Percentiles rank a stretch among this genome's conserved stretches.
These are phyloP conservation scores for Casuarina equisetifolia DNA, from an alignment of 306 rosid species.

Conservation along the genomic window DNA sequence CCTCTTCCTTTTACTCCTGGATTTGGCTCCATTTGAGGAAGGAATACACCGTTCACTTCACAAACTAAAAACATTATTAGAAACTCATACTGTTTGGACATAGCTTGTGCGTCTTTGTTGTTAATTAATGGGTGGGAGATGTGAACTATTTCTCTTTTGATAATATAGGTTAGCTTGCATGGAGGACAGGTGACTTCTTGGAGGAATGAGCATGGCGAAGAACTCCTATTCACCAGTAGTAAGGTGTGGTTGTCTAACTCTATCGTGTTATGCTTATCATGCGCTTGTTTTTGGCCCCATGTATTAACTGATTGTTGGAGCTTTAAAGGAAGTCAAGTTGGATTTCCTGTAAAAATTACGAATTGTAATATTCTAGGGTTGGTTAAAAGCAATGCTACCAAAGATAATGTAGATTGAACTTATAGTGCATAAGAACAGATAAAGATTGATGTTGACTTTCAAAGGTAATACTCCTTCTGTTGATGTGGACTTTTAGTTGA, in stretches of 20 bases:
- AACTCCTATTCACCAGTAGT: slow-evolving; percentile 86
- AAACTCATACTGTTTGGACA: slow-evolving; percentile 2
- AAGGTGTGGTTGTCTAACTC: slow-evolving; percentile 48
- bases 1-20: slow-evolving; percentile 11
- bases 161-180: slow-evolving; percentile 75
- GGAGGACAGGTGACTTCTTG: slow-evolving; percentile 96
- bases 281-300: neutral
- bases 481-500: neutral
- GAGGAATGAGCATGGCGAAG: slow-evolving; percentile 85
- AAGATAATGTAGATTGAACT: neutral
- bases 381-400: slow-evolving; percentile 1
- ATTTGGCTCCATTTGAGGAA: slow-evolving; percentile 6
- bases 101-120: slow-evolving; percentile 17
- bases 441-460: neutral
- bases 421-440: no score
- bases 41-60: slow-evolving; percentile 9
- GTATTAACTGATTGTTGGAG: neutral
- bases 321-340: neutral
- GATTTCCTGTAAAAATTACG: neutral
- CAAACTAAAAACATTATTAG: slow-evolving; percentile 14
- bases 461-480: no score
- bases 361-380: neutral
- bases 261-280: neutral
- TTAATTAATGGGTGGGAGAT: slow-evolving; percentile 12
- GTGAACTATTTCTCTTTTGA: slow-evolving; percentile 23